Evolutionary conservation across 257 asterid species (phyloP), one percentile per base, ranked within the genome.

Genomic region (Agastache rugosa): DNA sequence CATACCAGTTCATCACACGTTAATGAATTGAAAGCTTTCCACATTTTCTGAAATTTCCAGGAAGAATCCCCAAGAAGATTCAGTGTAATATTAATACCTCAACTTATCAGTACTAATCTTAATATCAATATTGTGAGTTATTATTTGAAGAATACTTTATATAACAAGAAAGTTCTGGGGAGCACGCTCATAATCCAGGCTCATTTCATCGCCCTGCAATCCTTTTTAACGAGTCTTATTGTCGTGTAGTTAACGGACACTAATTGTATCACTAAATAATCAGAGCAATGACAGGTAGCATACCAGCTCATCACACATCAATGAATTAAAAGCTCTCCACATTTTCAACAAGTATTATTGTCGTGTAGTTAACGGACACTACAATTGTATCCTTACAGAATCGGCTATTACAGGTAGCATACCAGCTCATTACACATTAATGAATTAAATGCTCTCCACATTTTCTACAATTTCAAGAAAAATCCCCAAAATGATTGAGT

Each of bases 1-100:
- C 63, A 47, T 20, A 66, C 25, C 71, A 66, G 71, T 25, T 23
- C 59, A 66, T 66, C 59, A 44, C 25, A 50, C 27, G 4, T 66
- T 25, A 14, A 8, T 45, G 23, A 45, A 66, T 22, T 16, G 25
- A 65, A 22, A 12, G 14, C 37, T 65, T 37, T 64, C 55, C 15
- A 20, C 29, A 69, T 22, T 55, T 55, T 55, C 35, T 1, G 51
- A 10, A 64, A 41, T 39, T 41, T 41, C 37, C 55, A 64, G 55
- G 55, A 64, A 64, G 20, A 64, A 41, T 23, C 27, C 54, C 70
- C 16, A 45, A 45, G n/a, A 29, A 64, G 0, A 6, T 64, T 14
- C 11, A 64, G 17, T 34, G 16, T 17, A 17, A n/a, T 5, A n/a
- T 35, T 19, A 54, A 8, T 9, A 54, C 6, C 29, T 7, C 27